Conservation (phyloP, 2,329 filamentous ascomycete species). For the Pseudopithomyces maydicus region DNA sequence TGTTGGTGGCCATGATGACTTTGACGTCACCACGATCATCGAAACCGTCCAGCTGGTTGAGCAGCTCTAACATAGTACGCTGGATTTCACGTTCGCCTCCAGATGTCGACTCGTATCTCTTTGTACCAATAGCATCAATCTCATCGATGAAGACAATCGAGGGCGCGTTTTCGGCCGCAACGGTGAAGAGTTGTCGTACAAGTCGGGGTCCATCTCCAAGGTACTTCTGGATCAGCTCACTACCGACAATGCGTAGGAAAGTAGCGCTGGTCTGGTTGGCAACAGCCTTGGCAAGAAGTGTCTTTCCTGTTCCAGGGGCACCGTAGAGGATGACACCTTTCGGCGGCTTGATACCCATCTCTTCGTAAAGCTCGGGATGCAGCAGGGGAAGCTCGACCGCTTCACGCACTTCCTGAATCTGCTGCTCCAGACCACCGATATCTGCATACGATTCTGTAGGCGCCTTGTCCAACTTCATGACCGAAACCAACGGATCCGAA, state of each 20-base stretch:
- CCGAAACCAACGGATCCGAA: constrained; percentile 90
- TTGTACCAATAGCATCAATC: constrained; percentile 98
- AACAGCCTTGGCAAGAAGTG: constrained; percentile 91
- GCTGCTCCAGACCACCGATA: constrained; percentile 91
- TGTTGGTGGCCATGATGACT: constrained; percentile 99
- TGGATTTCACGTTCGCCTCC: constrained; percentile 97
- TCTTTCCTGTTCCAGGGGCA: constrained; percentile 96
- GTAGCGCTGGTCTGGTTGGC: constrained; percentile 99
- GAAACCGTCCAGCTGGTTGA: constrained; percentile 98
- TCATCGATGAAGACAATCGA: constrained; percentile 99
- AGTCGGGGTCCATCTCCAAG: constrained; percentile 93
- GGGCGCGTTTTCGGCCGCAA: constrained; percentile 92
- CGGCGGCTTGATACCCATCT: constrained; percentile 99
- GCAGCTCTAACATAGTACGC: constrained; percentile 95
- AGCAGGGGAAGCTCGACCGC: constrained; percentile 93
- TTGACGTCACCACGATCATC: constrained; percentile 99
- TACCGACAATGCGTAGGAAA: constrained; percentile 95
- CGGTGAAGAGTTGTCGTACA: constrained; percentile 94
- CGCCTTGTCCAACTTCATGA: constrained; percentile 99
- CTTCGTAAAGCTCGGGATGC: constrained; percentile 96
- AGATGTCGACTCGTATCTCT: constrained; percentile 96
- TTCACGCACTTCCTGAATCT: constrained; percentile 97
- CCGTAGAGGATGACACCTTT: constrained; percentile 99
- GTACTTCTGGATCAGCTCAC: constrained; percentile 98
- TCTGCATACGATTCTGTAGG: constrained; percentile 98